Base-by-base conservation (phyloP, 768 basidiomycete species). In the Lactarius psammicola region DNA sequence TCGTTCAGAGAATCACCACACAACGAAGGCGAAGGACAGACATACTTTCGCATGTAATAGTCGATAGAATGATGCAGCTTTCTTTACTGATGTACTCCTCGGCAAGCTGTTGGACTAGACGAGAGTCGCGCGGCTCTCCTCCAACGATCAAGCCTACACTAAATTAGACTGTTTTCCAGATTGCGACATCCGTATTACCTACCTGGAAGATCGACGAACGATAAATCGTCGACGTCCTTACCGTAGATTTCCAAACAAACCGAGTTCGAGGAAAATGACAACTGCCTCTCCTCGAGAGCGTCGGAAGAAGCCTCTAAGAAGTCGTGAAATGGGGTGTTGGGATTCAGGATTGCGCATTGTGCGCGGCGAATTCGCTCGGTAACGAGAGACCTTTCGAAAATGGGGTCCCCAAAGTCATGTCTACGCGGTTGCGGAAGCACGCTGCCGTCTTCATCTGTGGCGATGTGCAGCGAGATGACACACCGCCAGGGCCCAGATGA, bases 311-410 rank as follows among this genome's bases (percentile, higher is more conserved):
- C 78, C 0, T 75, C 73, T 17, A 87, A 75, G 65, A 85, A 86
- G 51, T 58, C 3, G 53, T 58, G 1, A 74, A 62, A 2, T 70
- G 74, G 34, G 0, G 67, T 72, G 56, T 72, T 77, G 0, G 88
- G 88, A 61, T 87, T 88, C 7, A 90, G 77, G 30, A 90, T 85
- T 0, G 88, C 88, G 1, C 77, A 75, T 68, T 89, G 88, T 0
- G 89, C 89, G 0, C 85, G 80, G 17, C 85, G 78, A 57, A 90
- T 86, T 4, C 87, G 80, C 4, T 87, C 87, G 64, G 90, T 87
- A 2, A 90, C 88, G 0, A 80, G 71, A 0, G 70, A 67, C 67
- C 85, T 85, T 60, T 82, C 76, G 44, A 73, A 77, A 38, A 90
- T 87, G 0, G 77, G 69, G 0, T 70, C 69, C 0, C 76, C 75